Base-by-base conservation (phyloP, 331 rosid species). In the Rhamnella rubrinervis region DNA sequence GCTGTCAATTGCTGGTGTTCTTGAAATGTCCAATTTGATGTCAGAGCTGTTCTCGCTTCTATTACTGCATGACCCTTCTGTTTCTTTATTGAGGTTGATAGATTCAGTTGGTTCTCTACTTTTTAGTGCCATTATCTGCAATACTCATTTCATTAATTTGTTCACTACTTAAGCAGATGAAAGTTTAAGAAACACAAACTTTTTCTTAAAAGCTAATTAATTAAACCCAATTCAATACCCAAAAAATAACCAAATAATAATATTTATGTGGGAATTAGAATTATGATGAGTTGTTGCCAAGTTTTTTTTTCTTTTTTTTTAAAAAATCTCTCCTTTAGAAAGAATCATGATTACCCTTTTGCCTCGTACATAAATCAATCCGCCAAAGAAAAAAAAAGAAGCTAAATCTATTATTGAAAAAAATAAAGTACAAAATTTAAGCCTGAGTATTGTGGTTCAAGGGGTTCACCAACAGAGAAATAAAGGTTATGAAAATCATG, bases 21-120 rank as follows among this genome's bases (percentile, higher is more conserved):
- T 89, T 74, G 99, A 89, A 52, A 89, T 95, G 61, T 95, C 97
- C 80, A 95, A 79, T 75, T 89, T 95, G 59, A 91, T 89, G 10
- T 95, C 99, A 47, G 99, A 91, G 77, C 97, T 95, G 75, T 92
- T 91, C 61, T 95, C 99, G 70, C 99, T 95, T 83, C 97, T 83
- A 49, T 95, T 95, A 81, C 99, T 95, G 93, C 92, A 72, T 17
- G 96, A 95, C 16, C 99, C 99, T 80, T 95, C 99, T 75, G 99
- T 95, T 82, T 95, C 99, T 75, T 95, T 95, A 68, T 95, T 95
- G 18, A 95, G 96, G 71, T 95, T 95, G 64, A 95, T 95, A 0
- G 97, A 91, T 77, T 91, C 99, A 12, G 93, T 88, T 78, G 99
- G 96, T 25, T 95, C 99, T 86, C 96, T 89, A 80, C 59, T 89